A percentile compares a stretch with the other conserved stretches of the same genome.
Conservation (phyloP, 108 stramenopile species). For the Skeletonema costatum region DNA sequence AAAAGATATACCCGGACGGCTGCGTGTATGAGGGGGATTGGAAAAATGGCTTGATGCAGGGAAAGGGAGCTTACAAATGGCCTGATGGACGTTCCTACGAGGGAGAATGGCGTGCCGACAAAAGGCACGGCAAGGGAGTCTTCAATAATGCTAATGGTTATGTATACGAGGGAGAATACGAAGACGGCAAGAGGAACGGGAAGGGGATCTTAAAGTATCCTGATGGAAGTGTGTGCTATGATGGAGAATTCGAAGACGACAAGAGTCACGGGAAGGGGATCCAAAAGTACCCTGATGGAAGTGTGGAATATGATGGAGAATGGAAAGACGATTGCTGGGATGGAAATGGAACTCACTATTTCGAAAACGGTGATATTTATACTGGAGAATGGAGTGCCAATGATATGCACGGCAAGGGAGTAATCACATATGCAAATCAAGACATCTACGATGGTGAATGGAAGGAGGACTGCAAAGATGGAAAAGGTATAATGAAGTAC, state of each 20-base stretch:
- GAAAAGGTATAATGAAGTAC: not conserved
- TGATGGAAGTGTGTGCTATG: slow-evolving; percentile 46
- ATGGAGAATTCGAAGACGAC: slow-evolving; percentile 67
- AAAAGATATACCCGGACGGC: not conserved
- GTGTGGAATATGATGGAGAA: slow-evolving; percentile 63
- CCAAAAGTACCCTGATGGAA: slow-evolving; percentile 66
- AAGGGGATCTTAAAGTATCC: slow-evolving; percentile 37
- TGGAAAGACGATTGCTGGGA: slow-evolving; percentile 49
- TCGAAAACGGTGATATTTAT: slow-evolving; percentile 54
- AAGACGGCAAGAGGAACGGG: slow-evolving; percentile 48
- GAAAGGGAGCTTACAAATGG: not conserved
- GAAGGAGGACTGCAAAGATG: not conserved
- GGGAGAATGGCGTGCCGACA: slow-evolving; percentile 30
- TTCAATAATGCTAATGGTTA: slow-evolving; percentile 28
- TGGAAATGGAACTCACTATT: slow-evolving; percentile 52
- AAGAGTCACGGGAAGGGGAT: slow-evolving; percentile 76
- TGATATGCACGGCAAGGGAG: slow-evolving; percentile 53
- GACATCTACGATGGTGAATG: slow-evolving; percentile 1
- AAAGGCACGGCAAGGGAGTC: slow-evolving; percentile 25
- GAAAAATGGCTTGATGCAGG: slow-evolving; percentile 18
- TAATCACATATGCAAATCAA: slow-evolving; percentile 46
- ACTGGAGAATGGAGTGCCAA: slow-evolving; percentile 56
- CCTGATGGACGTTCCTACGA: not conserved
- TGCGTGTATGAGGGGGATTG: slow-evolving; percentile 18
- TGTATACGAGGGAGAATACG: slow-evolving; percentile 47